Conservation (phyloP, 371 early-diverging fungal genomes). For the Amoeboaphelidium protococcarum region DNA sequence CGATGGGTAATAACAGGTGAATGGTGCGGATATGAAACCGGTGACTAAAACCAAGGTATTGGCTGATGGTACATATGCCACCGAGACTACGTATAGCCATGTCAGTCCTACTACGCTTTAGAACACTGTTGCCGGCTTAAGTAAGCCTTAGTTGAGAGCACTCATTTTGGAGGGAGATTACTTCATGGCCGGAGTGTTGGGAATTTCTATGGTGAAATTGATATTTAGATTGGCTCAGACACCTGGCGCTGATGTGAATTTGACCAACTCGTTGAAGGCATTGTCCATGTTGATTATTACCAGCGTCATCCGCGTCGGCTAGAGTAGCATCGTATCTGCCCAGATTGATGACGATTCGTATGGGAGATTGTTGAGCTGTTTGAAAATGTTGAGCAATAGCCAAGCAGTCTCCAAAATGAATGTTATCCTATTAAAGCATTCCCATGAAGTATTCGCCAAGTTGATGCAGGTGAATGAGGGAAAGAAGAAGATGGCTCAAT, state of each 20-base stretch:
- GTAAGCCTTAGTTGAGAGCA: slow-evolving; percentile 9
- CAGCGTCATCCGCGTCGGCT: slow-evolving; percentile 70
- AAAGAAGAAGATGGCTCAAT: too few species aligned
- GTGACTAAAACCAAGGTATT: slow-evolving; percentile 44
- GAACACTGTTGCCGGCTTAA: not conserved
- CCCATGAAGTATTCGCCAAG: slow-evolving; percentile 46
- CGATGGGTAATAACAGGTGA: slow-evolving; percentile 13
- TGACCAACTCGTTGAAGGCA: slow-evolving; percentile 7
- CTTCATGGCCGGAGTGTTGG: slow-evolving; percentile 59
- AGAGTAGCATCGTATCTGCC: slow-evolving; percentile 42
- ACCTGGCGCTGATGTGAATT: slow-evolving; percentile 29
- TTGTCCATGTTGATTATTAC: slow-evolving; percentile 86
- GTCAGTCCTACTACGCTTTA: slow-evolving; percentile 14
- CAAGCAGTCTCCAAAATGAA: slow-evolving; percentile 1
- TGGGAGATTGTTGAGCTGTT: slow-evolving; percentile 64
- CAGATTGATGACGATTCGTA: slow-evolving; percentile 88
- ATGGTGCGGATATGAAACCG: slow-evolving; percentile 11
- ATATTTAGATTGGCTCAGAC: slow-evolving; percentile 33
- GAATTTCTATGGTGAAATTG: slow-evolving; percentile 66
- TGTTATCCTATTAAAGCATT: slow-evolving; percentile 35
- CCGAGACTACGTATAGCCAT: slow-evolving; percentile 47
- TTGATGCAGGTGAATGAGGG: slow-evolving; percentile 45
- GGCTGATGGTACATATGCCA: slow-evolving; percentile 90
- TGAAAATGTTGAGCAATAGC: slow-evolving; percentile 12
- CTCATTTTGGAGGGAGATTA: slow-evolving; percentile 73